Base-by-base conservation (phyloP, 148 eudicot species). In the Diospyros lotus region DNA sequence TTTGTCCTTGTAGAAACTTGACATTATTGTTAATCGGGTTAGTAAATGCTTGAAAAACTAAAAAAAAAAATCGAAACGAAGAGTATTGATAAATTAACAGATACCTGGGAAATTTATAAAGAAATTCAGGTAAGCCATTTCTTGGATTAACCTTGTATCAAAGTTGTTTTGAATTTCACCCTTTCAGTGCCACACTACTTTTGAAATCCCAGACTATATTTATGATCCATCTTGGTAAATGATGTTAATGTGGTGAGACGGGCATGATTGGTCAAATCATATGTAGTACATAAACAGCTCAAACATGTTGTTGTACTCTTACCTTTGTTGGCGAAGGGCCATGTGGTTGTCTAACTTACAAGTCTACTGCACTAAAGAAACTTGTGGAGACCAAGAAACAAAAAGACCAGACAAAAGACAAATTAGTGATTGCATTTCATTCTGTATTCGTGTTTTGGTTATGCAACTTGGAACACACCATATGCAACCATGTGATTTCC, bases 351-450 rank as follows among this genome's bases (percentile, higher is more conserved):
- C 73, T 14, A 17, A 69, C 13, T 51, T 44, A 13, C 63, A 45
- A 3, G 8, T 73, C 42, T 43, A 4, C 51, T 6, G 18, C 18
- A 4, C 12, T 50, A 14, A 12, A 42, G 18, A 4, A 17, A 41
- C 63, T 48, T 58, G 18, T 39, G 9, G 64, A 66, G 54, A 74
- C 61, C 50, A n/a, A 46, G 4, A 52, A 41, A 73, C 73, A 78
- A 52, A 75, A 38, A 75, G 58, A 72, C 45, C 46, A 67, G 56
- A 75, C 61, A 12, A 68, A 68, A 14, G 61, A 75, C n/a, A 63
- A 66, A 79, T 15, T 58, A 46, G 55, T 73, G 68, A 18, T 55
- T 18, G 70, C 45, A 11, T 18, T 76, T 75, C 59, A 12, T 45
- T 64, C 51, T 38, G 64, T 50, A 17, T 61, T 50, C 39, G n/a